Conservation (phyloP, 2,329 filamentous ascomycete genomes). For the Pseudogymnoascus sp. region DNA sequence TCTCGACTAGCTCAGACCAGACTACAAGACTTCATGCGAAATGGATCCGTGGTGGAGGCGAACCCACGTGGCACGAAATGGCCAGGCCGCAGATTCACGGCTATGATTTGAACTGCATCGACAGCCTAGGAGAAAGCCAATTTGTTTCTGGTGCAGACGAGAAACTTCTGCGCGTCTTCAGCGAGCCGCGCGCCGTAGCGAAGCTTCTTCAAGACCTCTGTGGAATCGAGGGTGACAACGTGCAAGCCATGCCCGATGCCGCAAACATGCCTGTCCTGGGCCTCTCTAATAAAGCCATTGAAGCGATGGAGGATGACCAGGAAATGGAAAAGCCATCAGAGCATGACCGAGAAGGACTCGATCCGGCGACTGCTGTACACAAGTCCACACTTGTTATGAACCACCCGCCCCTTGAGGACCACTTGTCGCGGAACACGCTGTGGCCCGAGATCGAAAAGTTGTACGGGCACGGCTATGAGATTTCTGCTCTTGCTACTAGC, state of each 20-base stretch:
- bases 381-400: slow-evolving; percentile 56
- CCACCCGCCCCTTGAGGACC: slow-evolving; percentile 81
- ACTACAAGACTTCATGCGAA: slow-evolving; percentile 79
- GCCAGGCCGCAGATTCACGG: slow-evolving; percentile 94
- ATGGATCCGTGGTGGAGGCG: slow-evolving; percentile 51
- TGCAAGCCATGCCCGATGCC: slow-evolving; percentile 62
- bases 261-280: slow-evolving; percentile 93
- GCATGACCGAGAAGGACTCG: slow-evolving; percentile 45
- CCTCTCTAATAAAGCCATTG: slow-evolving; percentile 89
- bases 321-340: slow-evolving; percentile 36
- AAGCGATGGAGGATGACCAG: slow-evolving; percentile 44
- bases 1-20: slow-evolving; percentile 87
- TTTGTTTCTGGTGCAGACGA: slow-evolving; percentile 96
- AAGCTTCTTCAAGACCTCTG: slow-evolving; percentile 62
- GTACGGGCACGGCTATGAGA: slow-evolving; percentile 96
- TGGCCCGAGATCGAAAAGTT: slow-evolving; percentile 97
- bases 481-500: slow-evolving; percentile 75
- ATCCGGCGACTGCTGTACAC: slow-evolving; percentile 47
- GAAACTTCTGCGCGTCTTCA: slow-evolving; percentile 94
- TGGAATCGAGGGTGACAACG: slow-evolving; percentile 40
- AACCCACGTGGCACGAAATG: slow-evolving; percentile 83
- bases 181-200: slow-evolving; percentile 77
- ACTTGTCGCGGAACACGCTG: slow-evolving; percentile 78
- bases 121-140: slow-evolving; percentile 59
- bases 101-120: slow-evolving; percentile 94